These are phyloP conservation scores for Eleusine indica DNA, from an alignment of 176 grass and related monocot genomes.

Conservation along the genomic window DNA sequence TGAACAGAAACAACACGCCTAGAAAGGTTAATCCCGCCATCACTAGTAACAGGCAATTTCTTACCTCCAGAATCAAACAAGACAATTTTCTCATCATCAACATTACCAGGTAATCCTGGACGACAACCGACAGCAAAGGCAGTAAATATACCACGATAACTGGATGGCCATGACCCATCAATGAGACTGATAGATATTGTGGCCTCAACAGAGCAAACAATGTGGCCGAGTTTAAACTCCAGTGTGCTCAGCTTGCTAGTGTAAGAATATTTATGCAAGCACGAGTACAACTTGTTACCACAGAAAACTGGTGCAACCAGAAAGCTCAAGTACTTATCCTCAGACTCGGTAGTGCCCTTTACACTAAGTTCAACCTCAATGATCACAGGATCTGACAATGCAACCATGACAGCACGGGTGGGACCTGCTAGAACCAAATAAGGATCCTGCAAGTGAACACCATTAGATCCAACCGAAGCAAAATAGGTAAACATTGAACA, in stretches of 20 bases:
- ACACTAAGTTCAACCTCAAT: not conserved
- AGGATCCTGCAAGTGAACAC: not conserved
- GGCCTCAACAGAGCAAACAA: not conserved
- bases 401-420: not conserved
- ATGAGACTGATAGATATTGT: not conserved
- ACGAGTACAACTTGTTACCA: too few species aligned
- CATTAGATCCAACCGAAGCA: not conserved
- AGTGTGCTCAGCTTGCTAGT: conserved; percentile 4
- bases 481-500: not conserved
- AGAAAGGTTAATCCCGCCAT: not conserved
- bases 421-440: not conserved
- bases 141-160: not conserved
- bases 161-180: not conserved
- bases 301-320: not conserved
- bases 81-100: not conserved
- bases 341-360: not conserved
- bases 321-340: conserved; percentile 8
- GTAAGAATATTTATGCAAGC: too few species aligned
- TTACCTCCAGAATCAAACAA: not conserved
- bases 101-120: not conserved
- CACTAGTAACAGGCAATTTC: too few species aligned
- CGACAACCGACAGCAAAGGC: too few species aligned
- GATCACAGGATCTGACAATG: not conserved
- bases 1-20: not conserved
- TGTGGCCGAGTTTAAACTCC: not conserved